Conservation (phyloP, 805 yeast genomes). For the Clavispora vitiphila region DNA sequence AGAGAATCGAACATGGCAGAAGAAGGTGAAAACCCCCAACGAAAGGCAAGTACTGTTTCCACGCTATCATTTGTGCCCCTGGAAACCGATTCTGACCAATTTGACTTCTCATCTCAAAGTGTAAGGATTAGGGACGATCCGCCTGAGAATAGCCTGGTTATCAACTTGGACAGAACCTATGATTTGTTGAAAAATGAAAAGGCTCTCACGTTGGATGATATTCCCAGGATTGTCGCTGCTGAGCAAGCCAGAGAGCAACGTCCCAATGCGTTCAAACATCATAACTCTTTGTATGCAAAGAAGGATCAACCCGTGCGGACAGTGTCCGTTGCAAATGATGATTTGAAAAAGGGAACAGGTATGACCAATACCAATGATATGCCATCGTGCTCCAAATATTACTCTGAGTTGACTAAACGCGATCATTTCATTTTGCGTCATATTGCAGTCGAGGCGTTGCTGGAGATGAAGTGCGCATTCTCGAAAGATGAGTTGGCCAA, state of each 20-base stretch:
- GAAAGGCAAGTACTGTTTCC: slow-evolving; percentile 23
- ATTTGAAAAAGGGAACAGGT: slow-evolving; percentile 4
- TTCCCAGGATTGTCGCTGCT: slow-evolving; percentile 93
- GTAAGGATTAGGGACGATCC: slow-evolving; percentile 35
- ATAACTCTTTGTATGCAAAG: slow-evolving; percentile 42
- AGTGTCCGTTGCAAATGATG: not conserved
- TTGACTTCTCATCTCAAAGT: slow-evolving; percentile 20
- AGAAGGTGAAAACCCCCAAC: slow-evolving; percentile 5
- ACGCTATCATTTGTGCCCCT: slow-evolving; percentile 24
- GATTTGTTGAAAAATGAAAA: slow-evolving; percentile 74
- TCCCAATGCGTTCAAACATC: slow-evolving; percentile 88
- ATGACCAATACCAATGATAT: not conserved
- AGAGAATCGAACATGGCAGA: slow-evolving; percentile 20
- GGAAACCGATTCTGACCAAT: slow-evolving; percentile 24
- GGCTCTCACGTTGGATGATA: slow-evolving; percentile 88
- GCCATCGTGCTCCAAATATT: slow-evolving; percentile 36
- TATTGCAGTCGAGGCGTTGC: slow-evolving; percentile 51
- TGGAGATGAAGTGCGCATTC: slow-evolving; percentile 24
- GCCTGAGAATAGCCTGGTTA: slow-evolving; percentile 24
- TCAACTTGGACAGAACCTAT: slow-evolving; percentile 55
- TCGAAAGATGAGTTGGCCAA: slow-evolving; percentile 33
- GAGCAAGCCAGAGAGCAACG: slow-evolving; percentile 92
- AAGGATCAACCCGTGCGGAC: slow-evolving; percentile 23
- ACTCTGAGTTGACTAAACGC: slow-evolving; percentile 54
- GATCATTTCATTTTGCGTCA: slow-evolving; percentile 60